A percentile compares a stretch with the other conserved stretches of the same genome.
phyloP scores from a whole-genome alignment of 208 protist genomes.

The Willaertia magna region DNA sequence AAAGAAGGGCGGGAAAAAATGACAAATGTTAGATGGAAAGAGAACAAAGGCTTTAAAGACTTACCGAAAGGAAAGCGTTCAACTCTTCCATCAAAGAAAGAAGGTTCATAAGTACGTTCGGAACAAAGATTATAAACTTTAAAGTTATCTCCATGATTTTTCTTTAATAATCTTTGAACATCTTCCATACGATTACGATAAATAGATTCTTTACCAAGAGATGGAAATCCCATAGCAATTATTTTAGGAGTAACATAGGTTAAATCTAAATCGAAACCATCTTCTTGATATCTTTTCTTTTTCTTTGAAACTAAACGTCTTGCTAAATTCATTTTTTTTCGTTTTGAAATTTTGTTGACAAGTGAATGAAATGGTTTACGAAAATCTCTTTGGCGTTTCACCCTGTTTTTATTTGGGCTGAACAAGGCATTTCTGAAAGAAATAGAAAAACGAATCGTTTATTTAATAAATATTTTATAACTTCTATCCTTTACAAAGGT shows the following conservation, averaged over 20 bases:
- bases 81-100: slow-evolving; percentile 43
- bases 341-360: too few species aligned
- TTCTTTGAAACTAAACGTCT: slow-evolving; percentile 59
- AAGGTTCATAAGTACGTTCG: slow-evolving; percentile 44
- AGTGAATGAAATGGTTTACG: too few species aligned
- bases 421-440: too few species aligned
- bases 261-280: slow-evolving; percentile 62
- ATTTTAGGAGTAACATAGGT: not conserved
- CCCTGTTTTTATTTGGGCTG: too few species aligned
- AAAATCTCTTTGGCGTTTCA: too few species aligned
- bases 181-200: slow-evolving; percentile 30
- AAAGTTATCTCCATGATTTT: slow-evolving; percentile 36
- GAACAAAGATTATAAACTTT: slow-evolving; percentile 62
- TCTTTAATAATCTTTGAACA: slow-evolving; percentile 51
- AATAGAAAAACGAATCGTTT: too few species aligned
- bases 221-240: slow-evolving; percentile 1
- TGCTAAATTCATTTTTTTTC: not conserved
- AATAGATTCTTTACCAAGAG: not conserved
- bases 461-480: too few species aligned
- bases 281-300: slow-evolving; percentile 63
- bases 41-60: too few species aligned
- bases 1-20: too few species aligned
- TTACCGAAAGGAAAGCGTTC: slow-evolving; percentile 52
- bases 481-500: too few species aligned
- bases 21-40: too few species aligned